Base-by-base conservation (phyloP, 129 eudicot species). In the Pittosporum tobira region DNA sequence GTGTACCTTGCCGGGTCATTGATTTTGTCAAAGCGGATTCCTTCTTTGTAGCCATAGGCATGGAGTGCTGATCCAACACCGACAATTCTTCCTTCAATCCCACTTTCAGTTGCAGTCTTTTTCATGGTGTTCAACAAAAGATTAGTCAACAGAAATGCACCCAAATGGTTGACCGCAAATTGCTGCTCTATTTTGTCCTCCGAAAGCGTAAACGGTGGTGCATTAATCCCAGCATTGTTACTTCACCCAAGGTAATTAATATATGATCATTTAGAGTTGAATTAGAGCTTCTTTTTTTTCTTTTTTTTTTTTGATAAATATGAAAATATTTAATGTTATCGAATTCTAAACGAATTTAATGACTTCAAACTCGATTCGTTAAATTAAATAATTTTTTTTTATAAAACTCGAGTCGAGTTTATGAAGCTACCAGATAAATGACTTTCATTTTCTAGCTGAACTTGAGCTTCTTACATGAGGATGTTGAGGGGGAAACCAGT, bases 1-100 rank as follows among this genome's bases (percentile, higher is more conserved):
- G 13, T 6, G 22, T 59, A 87, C 99, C 83, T 78, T 48, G 78
- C 71, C 38, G 78, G 76, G 23, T 93, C 94, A 36, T 87, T 93
- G 63, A 93, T 74, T 49, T 75, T 87, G 58, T 93, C 94, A 36
- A 87, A 93, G 61, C 74, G 68, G 62, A 93, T 87, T 55, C 99
- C 99, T 74, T 81, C 96, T 19, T 73, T 51, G 64, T 79, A 81
- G 12, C 84, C 66, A 51, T 65, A 59, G 12, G 72, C 68, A 44
- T 93, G 94, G 22, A 71, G 77, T 57, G 73, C 88, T 4, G 99
- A 93, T 13, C 96, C 77, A 54, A 93, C 85, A 68, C 50, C 84
- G n/a, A 93, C 83, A 24, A 93, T 84, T 70, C 99, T 87, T 77
- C 99, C 99, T 77, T 93, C 94, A 73, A 30, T 82, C 3, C 77